Evolutionary conservation across 2,329 filamentous ascomycete species (phyloP).

Genomic region (Botrytis paeoniae): DNA sequence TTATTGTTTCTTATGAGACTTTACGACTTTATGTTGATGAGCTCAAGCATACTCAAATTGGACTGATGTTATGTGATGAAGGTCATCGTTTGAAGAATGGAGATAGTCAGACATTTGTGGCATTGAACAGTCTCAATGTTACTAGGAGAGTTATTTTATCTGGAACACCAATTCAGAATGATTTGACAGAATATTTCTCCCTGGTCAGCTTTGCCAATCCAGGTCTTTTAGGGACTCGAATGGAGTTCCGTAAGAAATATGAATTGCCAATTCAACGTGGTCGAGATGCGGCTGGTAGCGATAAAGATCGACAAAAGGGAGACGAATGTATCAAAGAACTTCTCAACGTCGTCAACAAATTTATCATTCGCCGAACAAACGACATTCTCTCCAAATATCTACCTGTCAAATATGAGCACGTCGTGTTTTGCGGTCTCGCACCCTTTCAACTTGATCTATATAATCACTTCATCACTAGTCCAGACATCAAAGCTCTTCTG

Average conservation of each 20-base stretch:
- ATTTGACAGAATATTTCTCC: slow-evolving; percentile 96
- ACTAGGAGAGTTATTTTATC: slow-evolving; percentile 90
- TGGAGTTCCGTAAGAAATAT: slow-evolving; percentile 90
- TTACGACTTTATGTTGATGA: slow-evolving; percentile 87
- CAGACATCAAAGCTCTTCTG: slow-evolving; percentile 87
- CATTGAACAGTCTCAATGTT: slow-evolving; percentile 86
- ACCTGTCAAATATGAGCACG: slow-evolving; percentile 97
- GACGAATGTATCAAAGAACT: slow-evolving; percentile 81
- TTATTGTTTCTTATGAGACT: slow-evolving; percentile 98
- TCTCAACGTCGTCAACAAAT: slow-evolving; percentile 86
- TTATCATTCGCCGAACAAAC: slow-evolving; percentile 96
- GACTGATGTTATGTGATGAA: slow-evolving; percentile 91
- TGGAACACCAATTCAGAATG: slow-evolving; percentile 96
- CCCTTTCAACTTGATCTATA: slow-evolving; percentile 92
- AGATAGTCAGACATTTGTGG: slow-evolving; percentile 91
- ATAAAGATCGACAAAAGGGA: slow-evolving; percentile 76
- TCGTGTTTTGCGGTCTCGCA: slow-evolving; percentile 94
- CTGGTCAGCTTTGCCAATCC: slow-evolving; percentile 96
- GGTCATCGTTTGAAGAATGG: slow-evolving; percentile 96
- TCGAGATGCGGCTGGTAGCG: slow-evolving; percentile 84
- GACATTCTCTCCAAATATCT: slow-evolving; percentile 97
- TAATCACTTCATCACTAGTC: slow-evolving; percentile 95
- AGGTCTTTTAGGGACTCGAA: slow-evolving; percentile 79
- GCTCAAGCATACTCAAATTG: slow-evolving; percentile 85
- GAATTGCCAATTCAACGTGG: slow-evolving; percentile 90